Evolutionary conservation across 352 stramenopile genomes (phyloP).

Genomic region (Globisporangium ultimum): DNA sequence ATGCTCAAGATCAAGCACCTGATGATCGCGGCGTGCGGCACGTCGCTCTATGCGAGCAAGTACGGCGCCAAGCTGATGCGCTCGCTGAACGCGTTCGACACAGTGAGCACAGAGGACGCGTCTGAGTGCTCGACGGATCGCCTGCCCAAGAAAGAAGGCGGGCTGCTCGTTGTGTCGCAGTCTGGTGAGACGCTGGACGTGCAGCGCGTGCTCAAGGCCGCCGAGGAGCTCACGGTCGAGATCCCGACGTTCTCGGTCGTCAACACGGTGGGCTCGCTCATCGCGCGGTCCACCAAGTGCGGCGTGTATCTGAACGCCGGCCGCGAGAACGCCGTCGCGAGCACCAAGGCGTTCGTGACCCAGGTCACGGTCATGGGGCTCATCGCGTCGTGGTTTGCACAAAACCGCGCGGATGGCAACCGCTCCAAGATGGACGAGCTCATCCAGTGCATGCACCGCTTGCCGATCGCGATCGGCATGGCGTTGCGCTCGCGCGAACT

Average conservation of each 20-base stretch:
- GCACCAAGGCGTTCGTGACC: slow-evolving; percentile 99
- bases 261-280: slow-evolving; percentile 97
- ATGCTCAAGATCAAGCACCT: slow-evolving; percentile 93
- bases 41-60: slow-evolving; percentile 92
- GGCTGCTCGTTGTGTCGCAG: slow-evolving; percentile 96
- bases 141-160: slow-evolving; percentile 84
- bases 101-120: slow-evolving; percentile 89
- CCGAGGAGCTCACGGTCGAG: slow-evolving; percentile 67
- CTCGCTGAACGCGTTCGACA: slow-evolving; percentile 94
- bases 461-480: slow-evolving; percentile 98
- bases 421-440: slow-evolving; percentile 84
- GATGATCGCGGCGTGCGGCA: slow-evolving; percentile 94
- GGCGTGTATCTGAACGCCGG: slow-evolving; percentile 98
- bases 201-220: slow-evolving; percentile 90
- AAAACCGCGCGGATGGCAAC: slow-evolving; percentile 85
- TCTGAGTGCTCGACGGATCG: slow-evolving; percentile 89
- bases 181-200: slow-evolving; percentile 98
- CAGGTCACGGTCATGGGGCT: slow-evolving; percentile 92
- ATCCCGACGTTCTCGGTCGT: slow-evolving; percentile 93
- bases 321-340: slow-evolving; percentile 97
- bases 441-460: slow-evolving; percentile 94
- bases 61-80: slow-evolving; percentile 98
- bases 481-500: slow-evolving; percentile 91
- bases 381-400: slow-evolving; percentile 90
- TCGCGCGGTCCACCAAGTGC: slow-evolving; percentile 91